These are phyloP conservation scores for Volvariella surrecta DNA, from an alignment of 1,284 basidiomycete species.

Conservation along the genomic window DNA sequence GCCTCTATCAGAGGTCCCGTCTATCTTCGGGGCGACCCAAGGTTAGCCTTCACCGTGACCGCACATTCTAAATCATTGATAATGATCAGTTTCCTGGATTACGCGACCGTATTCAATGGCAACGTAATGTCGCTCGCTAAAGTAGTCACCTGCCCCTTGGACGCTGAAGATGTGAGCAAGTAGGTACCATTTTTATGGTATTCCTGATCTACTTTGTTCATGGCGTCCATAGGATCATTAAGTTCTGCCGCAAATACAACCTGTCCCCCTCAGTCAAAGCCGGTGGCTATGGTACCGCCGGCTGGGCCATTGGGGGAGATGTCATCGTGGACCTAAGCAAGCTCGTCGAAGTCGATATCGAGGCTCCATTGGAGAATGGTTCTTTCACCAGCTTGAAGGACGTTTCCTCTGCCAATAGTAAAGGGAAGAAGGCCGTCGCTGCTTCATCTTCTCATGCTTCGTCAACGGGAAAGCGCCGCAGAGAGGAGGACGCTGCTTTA, in stretches of 20 bases:
- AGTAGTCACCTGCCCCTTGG: conserved; percentile 59
- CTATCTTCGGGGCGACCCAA: conserved; percentile 32
- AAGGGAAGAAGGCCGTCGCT: conserved; percentile 36
- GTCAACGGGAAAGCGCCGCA: conserved; percentile 38
- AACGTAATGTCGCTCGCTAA: conserved; percentile 53
- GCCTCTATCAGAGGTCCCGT: conserved; percentile 37
- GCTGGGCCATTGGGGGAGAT: conserved; percentile 81
- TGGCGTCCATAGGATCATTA: conserved; percentile 41
- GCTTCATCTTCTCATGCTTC: neutral
- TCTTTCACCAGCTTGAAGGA: conserved; percentile 51
- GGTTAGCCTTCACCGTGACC: conserved; percentile 22
- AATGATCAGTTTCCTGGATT: conserved; percentile 46
- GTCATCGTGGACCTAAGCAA: conserved; percentile 72
- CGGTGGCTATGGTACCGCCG: conserved; percentile 83
- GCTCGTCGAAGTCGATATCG: conserved; percentile 60
- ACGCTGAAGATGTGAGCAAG: conserved; percentile 71
- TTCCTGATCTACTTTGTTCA: conserved; percentile 4
- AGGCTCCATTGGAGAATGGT: conserved; percentile 42
- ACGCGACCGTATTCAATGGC: conserved; percentile 70
- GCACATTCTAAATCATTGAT: conserved; percentile 2
- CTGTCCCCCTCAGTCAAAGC: conserved; percentile 81
- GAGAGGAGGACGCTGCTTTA: conserved; percentile 44
- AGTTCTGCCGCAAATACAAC: conserved; percentile 59
- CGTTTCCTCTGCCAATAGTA: conserved; percentile 38
- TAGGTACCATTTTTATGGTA: conserved; percentile 24